Percentiles rank a stretch among this genome's conserved stretches.
phyloP scores from a whole-genome alignment of 2,329 filamentous ascomycete species.

The Neonectria neomacrospora region DNA sequence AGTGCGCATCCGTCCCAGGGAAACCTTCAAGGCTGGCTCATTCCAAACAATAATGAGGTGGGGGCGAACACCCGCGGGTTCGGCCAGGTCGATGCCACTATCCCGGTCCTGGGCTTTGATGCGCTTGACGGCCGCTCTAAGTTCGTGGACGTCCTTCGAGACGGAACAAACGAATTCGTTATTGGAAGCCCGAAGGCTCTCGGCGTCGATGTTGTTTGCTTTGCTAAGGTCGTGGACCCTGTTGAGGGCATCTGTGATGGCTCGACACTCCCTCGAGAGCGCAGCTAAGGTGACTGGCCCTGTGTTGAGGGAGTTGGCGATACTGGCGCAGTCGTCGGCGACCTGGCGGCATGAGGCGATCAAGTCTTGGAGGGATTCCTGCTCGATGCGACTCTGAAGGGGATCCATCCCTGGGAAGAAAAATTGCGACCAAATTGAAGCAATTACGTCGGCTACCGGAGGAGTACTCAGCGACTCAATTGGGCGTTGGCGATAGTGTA shows the following conservation, averaged over 20 bases:
- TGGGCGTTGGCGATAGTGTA: slow-evolving; percentile 8
- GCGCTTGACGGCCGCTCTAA: slow-evolving; percentile 41
- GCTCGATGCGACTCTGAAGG: slow-evolving; percentile 38
- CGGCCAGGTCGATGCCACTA: slow-evolving; percentile 42
- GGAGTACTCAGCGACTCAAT: slow-evolving; percentile 3
- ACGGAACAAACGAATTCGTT: slow-evolving; percentile 43
- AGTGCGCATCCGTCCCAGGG: slow-evolving; percentile 38
- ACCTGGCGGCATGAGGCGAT: slow-evolving; percentile 43
- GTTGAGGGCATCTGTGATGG: slow-evolving; percentile 43
- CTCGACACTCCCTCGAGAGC: slow-evolving; percentile 42
- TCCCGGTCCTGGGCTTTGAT: slow-evolving; percentile 43
- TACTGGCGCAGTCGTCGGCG: slow-evolving; percentile 39
- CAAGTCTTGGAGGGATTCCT: slow-evolving; percentile 40
- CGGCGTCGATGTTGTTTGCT: slow-evolving; percentile 32
- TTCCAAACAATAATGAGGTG: slow-evolving; percentile 46
- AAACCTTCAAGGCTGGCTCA: slow-evolving; percentile 39
- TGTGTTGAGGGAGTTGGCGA: slow-evolving; percentile 44
- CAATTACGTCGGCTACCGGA: not conserved
- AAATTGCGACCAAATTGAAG: slow-evolving; percentile 23
- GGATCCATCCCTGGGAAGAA: slow-evolving; percentile 36
- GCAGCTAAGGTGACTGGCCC: slow-evolving; percentile 42
- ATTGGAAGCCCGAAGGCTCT: slow-evolving; percentile 38
- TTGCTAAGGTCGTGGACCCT: slow-evolving; percentile 42
- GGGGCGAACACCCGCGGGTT: slow-evolving; percentile 25
- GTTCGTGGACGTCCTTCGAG: slow-evolving; percentile 42